Evolutionary conservation across 441 rosid genomes (phyloP).

Genomic region (Erysimum pusillum): DNA sequence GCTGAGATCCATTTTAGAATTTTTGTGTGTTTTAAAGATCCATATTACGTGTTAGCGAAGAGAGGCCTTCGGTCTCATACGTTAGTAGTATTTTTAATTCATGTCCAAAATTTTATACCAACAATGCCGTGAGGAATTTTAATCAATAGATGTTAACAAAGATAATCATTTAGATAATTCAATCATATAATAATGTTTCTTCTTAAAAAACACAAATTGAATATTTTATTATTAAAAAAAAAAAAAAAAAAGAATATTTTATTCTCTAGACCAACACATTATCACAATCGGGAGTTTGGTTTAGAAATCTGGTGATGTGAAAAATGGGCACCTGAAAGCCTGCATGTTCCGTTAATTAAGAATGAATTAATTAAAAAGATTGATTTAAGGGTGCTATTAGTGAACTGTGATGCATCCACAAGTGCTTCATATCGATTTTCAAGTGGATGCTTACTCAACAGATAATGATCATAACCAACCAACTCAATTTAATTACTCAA

Average conservation of each 20-base stretch:
- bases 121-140: neutral
- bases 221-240: no score
- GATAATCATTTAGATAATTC: neutral
- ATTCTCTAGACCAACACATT: neutral
- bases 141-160: neutral
- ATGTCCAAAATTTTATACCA: neutral
- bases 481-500: conserved; percentile 20
- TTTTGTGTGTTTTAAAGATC: neutral
- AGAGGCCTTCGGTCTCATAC: neutral
- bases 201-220: neutral
- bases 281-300: neutral
- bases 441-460: conserved; percentile 36
- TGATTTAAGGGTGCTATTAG: conserved; percentile 12
- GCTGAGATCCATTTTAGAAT: neutral
- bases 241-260: no score
- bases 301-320: conserved; percentile 21
- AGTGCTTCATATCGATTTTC: conserved; percentile 14
- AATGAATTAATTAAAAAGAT: neutral
- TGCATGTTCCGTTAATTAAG: conserved; percentile 6
- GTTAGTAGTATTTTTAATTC: neutral
- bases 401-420: conserved; percentile 35
- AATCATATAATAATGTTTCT: neutral
- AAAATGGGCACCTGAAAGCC: conserved; percentile 20
- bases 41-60: neutral
- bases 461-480: conserved; percentile 19